Evolutionary conservation across 768 basidiomycete genomes (phyloP).

Genomic region (Crucibulum laeve): DNA sequence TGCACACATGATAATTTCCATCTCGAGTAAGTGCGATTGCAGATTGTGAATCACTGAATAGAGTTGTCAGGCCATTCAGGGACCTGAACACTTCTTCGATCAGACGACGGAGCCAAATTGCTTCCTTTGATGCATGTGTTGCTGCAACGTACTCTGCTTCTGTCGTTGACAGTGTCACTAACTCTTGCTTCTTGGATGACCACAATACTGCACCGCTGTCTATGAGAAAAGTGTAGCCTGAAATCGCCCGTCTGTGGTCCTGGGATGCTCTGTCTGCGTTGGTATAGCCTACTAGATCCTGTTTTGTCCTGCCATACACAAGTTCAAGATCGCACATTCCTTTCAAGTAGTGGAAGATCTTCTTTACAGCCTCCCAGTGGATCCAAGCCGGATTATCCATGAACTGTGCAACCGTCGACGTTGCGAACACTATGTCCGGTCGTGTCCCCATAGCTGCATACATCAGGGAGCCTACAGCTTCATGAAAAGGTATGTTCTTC

Average conservation of each 20-base stretch:
- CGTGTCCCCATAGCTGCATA: too few species aligned
- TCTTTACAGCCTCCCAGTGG: slow-evolving; percentile 36
- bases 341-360: slow-evolving; percentile 33
- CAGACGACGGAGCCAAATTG: slow-evolving; percentile 21
- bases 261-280: slow-evolving; percentile 4
- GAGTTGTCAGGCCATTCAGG: too few species aligned
- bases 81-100: slow-evolving; percentile 11
- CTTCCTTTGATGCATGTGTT: slow-evolving; percentile 13
- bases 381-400: slow-evolving; percentile 18
- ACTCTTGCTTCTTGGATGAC: slow-evolving; percentile 19
- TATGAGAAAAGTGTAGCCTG: slow-evolving; percentile 20
- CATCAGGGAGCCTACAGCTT: slow-evolving; percentile 25
- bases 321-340: slow-evolving; percentile 12
- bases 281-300: too few species aligned
- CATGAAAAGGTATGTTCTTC: slow-evolving; percentile 18
- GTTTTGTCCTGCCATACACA: slow-evolving; percentile 12
- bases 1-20: too few species aligned
- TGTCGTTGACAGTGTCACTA: slow-evolving; percentile 13
- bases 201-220: slow-evolving; percentile 21
- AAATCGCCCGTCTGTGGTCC: slow-evolving; percentile 17
- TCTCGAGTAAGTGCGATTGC: too few species aligned
- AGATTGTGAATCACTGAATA: too few species aligned
- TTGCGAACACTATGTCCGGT: slow-evolving; percentile 27
- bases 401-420: slow-evolving; percentile 26
- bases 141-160: too few species aligned